Conservation (phyloP, 805 yeast genomes). For the Schwanniomyces sp. region DNA sequence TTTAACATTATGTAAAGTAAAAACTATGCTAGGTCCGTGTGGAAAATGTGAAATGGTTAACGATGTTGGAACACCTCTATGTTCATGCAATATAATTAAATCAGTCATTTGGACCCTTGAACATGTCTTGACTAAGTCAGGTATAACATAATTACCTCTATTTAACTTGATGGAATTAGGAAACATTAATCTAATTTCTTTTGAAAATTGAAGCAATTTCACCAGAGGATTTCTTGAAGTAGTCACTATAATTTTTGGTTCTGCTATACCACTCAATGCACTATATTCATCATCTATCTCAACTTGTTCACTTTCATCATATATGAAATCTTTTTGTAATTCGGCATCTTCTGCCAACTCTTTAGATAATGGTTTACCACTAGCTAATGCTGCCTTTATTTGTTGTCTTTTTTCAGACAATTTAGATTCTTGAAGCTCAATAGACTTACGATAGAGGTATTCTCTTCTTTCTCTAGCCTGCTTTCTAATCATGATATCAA, state of each 20-base stretch:
- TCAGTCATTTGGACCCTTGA: constrained; percentile 80
- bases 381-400: constrained; percentile 82
- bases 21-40: constrained; percentile 95
- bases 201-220: constrained; percentile 83
- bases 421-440: constrained; percentile 86
- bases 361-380: constrained; percentile 86
- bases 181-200: constrained; percentile 84
- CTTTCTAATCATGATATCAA: constrained; percentile 61
- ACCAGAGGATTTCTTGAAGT: constrained; percentile 92
- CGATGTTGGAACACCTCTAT: constrained; percentile 97
- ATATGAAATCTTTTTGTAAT: constrained; percentile 78
- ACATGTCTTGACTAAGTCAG: constrained; percentile 82
- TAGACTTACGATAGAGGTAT: constrained; percentile 83
- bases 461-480: constrained; percentile 97
- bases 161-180: constrained; percentile 88
- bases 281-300: constrained; percentile 91
- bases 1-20: constrained; percentile 91
- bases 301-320: constrained; percentile 73
- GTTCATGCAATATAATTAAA: constrained; percentile 85
- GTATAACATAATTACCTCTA: constrained; percentile 89
- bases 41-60: constrained; percentile 93
- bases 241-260: constrained; percentile 89
- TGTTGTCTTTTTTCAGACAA: constrained; percentile 84
- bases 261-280: constrained; percentile 80
- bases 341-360: constrained; percentile 86